These are phyloP conservation scores for Ophiognomonia clavigignenti-juglandacearum DNA, from an alignment of 2,329 filamentous ascomycete genomes.

Conservation along the genomic window DNA sequence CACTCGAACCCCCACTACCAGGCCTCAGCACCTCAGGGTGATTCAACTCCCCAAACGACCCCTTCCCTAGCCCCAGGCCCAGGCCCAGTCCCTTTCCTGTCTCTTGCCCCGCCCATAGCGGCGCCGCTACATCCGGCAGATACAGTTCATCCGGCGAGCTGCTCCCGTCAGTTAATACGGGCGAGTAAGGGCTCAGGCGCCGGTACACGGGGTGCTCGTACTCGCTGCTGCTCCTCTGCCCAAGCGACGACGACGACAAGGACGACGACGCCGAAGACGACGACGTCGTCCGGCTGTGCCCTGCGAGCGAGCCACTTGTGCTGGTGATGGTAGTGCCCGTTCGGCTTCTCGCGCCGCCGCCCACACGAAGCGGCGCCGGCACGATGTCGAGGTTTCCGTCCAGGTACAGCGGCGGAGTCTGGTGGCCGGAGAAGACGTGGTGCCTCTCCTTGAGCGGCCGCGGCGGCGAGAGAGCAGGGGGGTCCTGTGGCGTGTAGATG, in stretches of 20 bases:
- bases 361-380: background rate
- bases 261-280: background rate
- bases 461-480: background rate
- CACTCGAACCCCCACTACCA: constrained; percentile 4
- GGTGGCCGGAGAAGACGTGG: background rate
- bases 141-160: constrained; percentile 1
- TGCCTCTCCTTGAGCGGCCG: background rate
- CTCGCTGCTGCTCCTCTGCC: background rate
- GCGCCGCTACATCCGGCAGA: background rate
- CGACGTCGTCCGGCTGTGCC: no score
- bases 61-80: background rate
- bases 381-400: background rate
- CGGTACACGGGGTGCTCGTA: constrained; percentile 22
- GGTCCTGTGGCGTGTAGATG: no score
- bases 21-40: constrained; percentile 10
- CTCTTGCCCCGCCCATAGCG: no score
- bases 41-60: background rate
- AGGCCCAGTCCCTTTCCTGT: no score
- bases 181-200: constrained; percentile 24
- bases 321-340: no score
- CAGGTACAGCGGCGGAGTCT: background rate
- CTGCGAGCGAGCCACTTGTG: no score
- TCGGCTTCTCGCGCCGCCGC: no score
- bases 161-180: background rate
- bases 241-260: background rate